Base-by-base conservation (phyloP, 345 rosid genomes). In the Psidium friedrichsthalianum region DNA sequence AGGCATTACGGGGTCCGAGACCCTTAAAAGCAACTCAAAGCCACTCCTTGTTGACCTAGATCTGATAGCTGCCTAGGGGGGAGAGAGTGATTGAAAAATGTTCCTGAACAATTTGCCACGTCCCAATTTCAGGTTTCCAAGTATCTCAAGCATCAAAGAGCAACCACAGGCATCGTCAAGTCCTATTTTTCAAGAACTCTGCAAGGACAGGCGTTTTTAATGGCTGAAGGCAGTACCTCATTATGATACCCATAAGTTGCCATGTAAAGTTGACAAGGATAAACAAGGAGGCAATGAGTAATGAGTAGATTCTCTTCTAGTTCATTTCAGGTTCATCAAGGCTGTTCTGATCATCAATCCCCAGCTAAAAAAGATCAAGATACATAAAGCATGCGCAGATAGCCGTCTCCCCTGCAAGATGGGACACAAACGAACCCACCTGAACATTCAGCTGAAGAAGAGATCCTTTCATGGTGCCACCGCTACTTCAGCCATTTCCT, bases 401-500 rank as follows among this genome's bases (percentile, higher is more conserved):
- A 32, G 36, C 78, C 1, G 6, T 69, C 78, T 69, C 42, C 78
- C 24, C 13, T 1, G 3, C 47, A 13, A 69, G 78, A 69, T 69
- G 47, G 47, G 32, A 69, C 78, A 69, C 47, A 69, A 58, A 84
- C 24, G 44, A 59, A 64, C 47, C 57, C 25, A 49, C 56, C 86
- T 81, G 53, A 83, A 56, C 74, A 36, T 52, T 32, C 69, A 85
- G 86, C 56, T 56, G 83, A 58, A 27, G 82, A 82, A 32, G 51
- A 85, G 27, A 42, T 42, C 14, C 83, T 89, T 80, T 84, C 78
- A 90, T 40, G 91, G 83, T 2, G 61, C 87, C 3, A 3, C 91
- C 1, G 86, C 51, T 6, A 88, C 98, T 86, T 97, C 99, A 53
- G 80, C 94, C 99, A 98, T 98, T 89, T 96, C 99, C 83, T 95